These are phyloP conservation scores for Thalassiosira mediterranea DNA, from an alignment of 352 stramenopile species.

Conservation along the genomic window DNA sequence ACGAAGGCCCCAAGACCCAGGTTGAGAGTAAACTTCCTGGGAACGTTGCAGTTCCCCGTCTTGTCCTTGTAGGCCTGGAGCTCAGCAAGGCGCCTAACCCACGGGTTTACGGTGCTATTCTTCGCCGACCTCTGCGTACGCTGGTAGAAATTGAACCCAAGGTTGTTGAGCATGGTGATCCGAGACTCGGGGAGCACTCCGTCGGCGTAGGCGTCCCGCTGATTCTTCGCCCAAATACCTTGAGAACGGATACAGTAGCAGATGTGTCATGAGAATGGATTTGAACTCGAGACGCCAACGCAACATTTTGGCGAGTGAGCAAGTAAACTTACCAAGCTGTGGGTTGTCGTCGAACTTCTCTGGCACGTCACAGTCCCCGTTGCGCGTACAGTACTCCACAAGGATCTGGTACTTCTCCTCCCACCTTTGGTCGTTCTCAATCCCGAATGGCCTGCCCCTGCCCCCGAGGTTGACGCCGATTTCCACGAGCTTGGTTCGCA, in stretches of 20 bases:
- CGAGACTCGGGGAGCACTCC: conserved; percentile 5
- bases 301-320: no score
- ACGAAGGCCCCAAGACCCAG: conserved; percentile 22
- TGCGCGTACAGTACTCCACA: conserved; percentile 9
- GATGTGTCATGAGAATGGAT: no score
- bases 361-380: conserved; percentile 31
- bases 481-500: conserved; percentile 21
- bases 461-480: conserved; percentile 24
- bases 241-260: no score
- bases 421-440: conserved; percentile 14
- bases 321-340: no score
- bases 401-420: conserved; percentile 5
- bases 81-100: conserved; percentile 38
- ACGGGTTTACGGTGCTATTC: conserved; percentile 14
- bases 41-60: conserved; percentile 30
- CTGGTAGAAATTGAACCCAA: conserved; percentile 32
- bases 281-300: no score
- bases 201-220: conserved; percentile 13
- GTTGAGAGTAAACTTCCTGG: conserved; percentile 14
- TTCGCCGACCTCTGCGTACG: no score
- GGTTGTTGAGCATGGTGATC: conserved; percentile 7
- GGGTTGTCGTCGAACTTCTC: conserved; percentile 12
- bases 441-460: conserved; percentile 16
- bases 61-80: conserved; percentile 30
- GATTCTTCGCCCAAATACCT: conserved; percentile 24